Conservation (phyloP, 2,329 filamentous ascomycete genomes). For the Aciculosporium take region DNA sequence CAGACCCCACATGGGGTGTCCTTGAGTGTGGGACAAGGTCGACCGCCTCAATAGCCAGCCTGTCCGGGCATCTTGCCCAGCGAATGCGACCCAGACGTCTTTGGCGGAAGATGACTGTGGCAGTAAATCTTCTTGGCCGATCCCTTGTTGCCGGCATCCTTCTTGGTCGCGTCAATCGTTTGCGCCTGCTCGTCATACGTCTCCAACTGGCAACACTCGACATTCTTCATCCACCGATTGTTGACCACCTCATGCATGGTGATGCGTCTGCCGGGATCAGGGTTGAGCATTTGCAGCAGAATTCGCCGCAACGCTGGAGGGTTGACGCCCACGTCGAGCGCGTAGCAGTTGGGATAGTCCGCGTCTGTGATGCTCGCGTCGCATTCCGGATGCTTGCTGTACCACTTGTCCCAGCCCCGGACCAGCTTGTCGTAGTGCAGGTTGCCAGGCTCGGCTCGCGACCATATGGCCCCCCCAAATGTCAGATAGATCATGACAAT, state of each 20-base stretch:
- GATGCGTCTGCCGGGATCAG: slow-evolving; percentile 56
- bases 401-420: slow-evolving; percentile 55
- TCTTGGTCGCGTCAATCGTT: slow-evolving; percentile 48
- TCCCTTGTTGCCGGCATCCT: slow-evolving; percentile 27
- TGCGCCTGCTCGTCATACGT: slow-evolving; percentile 49
- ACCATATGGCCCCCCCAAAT: slow-evolving; percentile 62
- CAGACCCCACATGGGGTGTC: background rate
- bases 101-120: slow-evolving; percentile 41
- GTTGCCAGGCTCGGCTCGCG: slow-evolving; percentile 43
- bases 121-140: slow-evolving; percentile 39
- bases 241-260: slow-evolving; percentile 54
- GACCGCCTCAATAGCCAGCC: slow-evolving; percentile 34
- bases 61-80: slow-evolving; percentile 43
- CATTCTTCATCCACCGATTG: slow-evolving; percentile 56
- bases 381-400: slow-evolving; percentile 34
- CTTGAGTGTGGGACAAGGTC: too few relatives aligned
- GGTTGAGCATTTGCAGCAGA: slow-evolving; percentile 70
- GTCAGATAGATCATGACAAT: slow-evolving; percentile 70
- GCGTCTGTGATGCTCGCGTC: slow-evolving; percentile 33
- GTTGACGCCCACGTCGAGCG: slow-evolving; percentile 51
- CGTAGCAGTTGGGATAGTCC: slow-evolving; percentile 50
- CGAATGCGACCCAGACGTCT: slow-evolving; percentile 30
- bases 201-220: slow-evolving; percentile 69
- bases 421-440: slow-evolving; percentile 51
- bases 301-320: slow-evolving; percentile 56